A percentile compares a stretch with the other conserved stretches of the same genome.
Evolutionary conservation across 306 rosid species (phyloP).

Genomic region (Ormosia semicastrata): DNA sequence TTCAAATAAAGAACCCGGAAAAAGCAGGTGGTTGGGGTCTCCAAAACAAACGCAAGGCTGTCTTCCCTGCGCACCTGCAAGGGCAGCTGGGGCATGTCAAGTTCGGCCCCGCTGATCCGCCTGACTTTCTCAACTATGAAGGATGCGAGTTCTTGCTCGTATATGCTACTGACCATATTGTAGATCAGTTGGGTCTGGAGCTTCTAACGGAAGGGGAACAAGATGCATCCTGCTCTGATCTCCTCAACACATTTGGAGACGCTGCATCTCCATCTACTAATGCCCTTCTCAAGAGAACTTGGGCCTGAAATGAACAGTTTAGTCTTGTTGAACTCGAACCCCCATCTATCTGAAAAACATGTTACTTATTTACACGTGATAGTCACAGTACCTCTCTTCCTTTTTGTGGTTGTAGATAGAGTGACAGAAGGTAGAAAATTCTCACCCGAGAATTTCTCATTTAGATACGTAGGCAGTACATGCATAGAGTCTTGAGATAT

Average conservation of each 20-base stretch:
- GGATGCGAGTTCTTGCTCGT: conserved; percentile 69
- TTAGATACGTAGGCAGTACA: no score
- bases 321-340: no score
- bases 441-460: no score
- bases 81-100: conserved; percentile 37
- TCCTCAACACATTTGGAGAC: conserved; percentile 55
- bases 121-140: conserved; percentile 57
- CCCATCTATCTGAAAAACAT: no score
- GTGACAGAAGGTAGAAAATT: no score
- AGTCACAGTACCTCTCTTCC: no score
- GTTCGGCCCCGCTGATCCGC: conserved; percentile 43
- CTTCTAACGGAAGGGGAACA: conserved; percentile 25
- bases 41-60: conserved; percentile 47
- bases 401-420: no score
- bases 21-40: conserved; percentile 23
- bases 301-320: conserved; percentile 35
- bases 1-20: conserved; percentile 62
- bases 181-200: conserved; percentile 56
- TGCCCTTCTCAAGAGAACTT: conserved; percentile 53
- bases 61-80: conserved; percentile 60
- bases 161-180: conserved; percentile 51
- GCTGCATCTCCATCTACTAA: conserved; percentile 17
- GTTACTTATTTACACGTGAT: no score
- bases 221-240: conserved; percentile 46
- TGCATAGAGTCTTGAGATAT: no score